Conservation (phyloP, 495 filamentous ascomycete species). For the Cercophora samala region DNA sequence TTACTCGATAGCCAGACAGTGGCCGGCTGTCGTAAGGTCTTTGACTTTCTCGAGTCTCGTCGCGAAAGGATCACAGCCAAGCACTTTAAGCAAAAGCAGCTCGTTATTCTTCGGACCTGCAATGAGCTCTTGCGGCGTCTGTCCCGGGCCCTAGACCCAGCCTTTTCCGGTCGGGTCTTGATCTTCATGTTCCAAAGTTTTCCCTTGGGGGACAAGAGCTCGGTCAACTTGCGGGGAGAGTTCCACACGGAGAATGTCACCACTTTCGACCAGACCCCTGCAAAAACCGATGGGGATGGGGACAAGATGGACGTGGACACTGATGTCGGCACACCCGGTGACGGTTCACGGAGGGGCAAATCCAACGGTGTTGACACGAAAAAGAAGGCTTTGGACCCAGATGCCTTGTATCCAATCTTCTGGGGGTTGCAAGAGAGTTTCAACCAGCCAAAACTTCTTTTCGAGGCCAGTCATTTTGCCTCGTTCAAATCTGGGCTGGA, state of each 20-base stretch:
- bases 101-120: slow-evolving; percentile 85
- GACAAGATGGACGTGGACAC: slow-evolving; percentile 63
- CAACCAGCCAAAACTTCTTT: slow-evolving; percentile 80
- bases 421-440: slow-evolving; percentile 91
- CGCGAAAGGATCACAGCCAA: slow-evolving; percentile 81
- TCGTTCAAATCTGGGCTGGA: slow-evolving; percentile 77
- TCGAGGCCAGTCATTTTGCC: slow-evolving; percentile 64
- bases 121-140: slow-evolving; percentile 91
- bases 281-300: slow-evolving; percentile 49
- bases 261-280: slow-evolving; percentile 62
- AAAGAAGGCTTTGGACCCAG: slow-evolving; percentile 52
- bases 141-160: slow-evolving; percentile 90
- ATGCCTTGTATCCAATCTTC: slow-evolving; percentile 84
- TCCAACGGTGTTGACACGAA: slow-evolving; percentile 12
- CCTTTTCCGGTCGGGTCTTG: slow-evolving; percentile 94
- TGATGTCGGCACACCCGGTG: slow-evolving; percentile 23
- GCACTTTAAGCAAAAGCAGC: slow-evolving; percentile 77
- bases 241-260: slow-evolving; percentile 96
- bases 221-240: slow-evolving; percentile 92
- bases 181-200: slow-evolving; percentile 98
- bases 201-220: slow-evolving; percentile 90
- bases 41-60: slow-evolving; percentile 90
- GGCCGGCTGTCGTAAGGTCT: slow-evolving; percentile 80
- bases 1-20: slow-evolving; percentile 94
- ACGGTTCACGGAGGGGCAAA: slow-evolving; percentile 1